These are phyloP conservation scores for Pyracantha coccinea DNA, from an alignment of 331 rosid genomes.

Conservation along the genomic window DNA sequence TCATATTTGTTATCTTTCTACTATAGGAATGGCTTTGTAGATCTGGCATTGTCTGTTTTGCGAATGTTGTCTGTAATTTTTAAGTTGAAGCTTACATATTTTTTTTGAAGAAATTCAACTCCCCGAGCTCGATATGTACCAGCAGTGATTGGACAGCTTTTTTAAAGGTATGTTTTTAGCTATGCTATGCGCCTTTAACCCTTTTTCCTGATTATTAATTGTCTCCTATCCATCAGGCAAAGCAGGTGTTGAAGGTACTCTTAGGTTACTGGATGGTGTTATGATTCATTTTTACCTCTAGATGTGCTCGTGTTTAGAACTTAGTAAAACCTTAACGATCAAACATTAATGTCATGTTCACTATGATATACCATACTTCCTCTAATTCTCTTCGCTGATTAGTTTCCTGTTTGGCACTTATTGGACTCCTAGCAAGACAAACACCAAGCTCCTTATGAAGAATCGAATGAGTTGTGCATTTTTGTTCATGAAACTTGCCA, in stretches of 20 bases:
- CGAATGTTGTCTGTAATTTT: conserved; percentile 10
- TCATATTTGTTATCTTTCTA: background rate
- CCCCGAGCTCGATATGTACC: conserved; percentile 81
- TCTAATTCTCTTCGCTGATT: background rate
- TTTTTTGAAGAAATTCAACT: conserved; percentile 68
- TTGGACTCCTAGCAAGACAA: background rate
- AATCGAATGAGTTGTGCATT: background rate
- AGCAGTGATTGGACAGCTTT: conserved; percentile 82
- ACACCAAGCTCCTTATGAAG: background rate
- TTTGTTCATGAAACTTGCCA: background rate
- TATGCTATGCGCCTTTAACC: background rate
- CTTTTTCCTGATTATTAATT: background rate
- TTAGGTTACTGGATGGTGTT: background rate
- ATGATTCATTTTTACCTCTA: background rate
- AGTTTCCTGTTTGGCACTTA: background rate
- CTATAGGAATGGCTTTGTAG: background rate
- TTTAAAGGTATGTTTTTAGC: conserved; percentile 47
- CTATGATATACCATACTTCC: background rate
- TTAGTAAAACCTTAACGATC: background rate
- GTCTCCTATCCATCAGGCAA: background rate
- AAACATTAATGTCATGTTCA: background rate
- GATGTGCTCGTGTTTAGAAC: background rate
- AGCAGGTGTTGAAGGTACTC: background rate
- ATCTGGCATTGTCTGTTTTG: conserved; percentile 8
- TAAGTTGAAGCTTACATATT: conserved; percentile 13